Evolutionary conservation across 2,329 filamentous ascomycete genomes (phyloP).

Genomic region (Scedosporium apiospermum): DNA sequence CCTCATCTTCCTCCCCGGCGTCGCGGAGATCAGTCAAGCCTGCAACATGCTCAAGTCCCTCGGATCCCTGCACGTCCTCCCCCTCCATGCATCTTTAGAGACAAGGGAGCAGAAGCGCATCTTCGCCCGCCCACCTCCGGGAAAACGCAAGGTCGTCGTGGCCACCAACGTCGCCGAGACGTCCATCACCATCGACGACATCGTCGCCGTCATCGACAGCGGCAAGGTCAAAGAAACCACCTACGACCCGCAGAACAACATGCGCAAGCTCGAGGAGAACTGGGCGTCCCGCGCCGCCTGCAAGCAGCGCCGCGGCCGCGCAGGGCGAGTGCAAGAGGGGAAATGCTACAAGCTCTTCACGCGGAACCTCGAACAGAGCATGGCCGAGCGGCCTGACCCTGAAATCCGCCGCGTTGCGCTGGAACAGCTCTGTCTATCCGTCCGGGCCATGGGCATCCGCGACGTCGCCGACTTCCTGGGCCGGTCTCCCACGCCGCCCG

Average conservation of each 20-base stretch:
- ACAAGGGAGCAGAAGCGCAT: constrained; percentile 82
- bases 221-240: constrained; percentile 95
- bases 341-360: constrained; percentile 96
- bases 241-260: constrained; percentile 84
- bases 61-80: constrained; percentile 61
- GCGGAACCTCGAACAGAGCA: constrained; percentile 71
- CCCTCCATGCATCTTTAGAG: constrained; percentile 84
- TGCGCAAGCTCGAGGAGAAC: constrained; percentile 87
- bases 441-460: constrained; percentile 85
- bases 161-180: constrained; percentile 97
- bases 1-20: constrained; percentile 89
- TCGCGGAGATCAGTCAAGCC: constrained; percentile 80
- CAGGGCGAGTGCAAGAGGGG: constrained; percentile 83
- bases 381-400: constrained; percentile 82
- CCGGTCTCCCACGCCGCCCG: constrained; percentile 81
- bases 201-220: constrained; percentile 91
- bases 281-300: constrained; percentile 93
- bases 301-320: constrained; percentile 87
- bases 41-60: constrained; percentile 59
- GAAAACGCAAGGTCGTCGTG: constrained; percentile 84
- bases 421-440: constrained; percentile 88
- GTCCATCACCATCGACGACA: constrained; percentile 96
- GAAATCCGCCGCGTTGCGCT: constrained; percentile 89
- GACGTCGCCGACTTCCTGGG: constrained; percentile 76
- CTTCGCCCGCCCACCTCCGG: constrained; percentile 64